Evolutionary conservation across 1,284 basidiomycete species (phyloP), one percentile per base, ranked within the genome.

Genomic region (Cutaneotrichosporon cyanovorans): DNA sequence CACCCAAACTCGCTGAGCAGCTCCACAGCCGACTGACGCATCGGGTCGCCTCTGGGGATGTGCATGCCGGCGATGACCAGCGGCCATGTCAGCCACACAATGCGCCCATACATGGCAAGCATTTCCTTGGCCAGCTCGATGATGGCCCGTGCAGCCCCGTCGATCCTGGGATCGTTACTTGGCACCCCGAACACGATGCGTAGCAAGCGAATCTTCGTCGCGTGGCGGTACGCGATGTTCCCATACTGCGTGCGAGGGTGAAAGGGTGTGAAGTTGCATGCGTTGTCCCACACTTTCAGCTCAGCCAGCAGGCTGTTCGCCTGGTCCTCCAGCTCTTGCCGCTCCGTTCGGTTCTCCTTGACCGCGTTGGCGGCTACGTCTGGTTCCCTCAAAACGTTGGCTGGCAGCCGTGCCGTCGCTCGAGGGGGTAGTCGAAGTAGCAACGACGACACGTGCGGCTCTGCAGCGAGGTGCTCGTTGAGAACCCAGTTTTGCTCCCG

Each of bases 1-100:
- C 35, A 64, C 63, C 60, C 62, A 45, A 68, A 69, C 20, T 63
- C 67, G 14, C 60, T 55, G 1, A 69, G 51, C 36, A 69, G 58
- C 33, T 59, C 57, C 3, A 64, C 47, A 6, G 62, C 59, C n/a
- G 60, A 55, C 19, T 47, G 50, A 10, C 66, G 52, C 10, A 57
- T 55, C 11, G 63, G 58, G 45, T 66, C 61, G 18, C 53, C 58
- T 28, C 55, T 54, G 7, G 59, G 58, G 16, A 69, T 63, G 45
- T 67, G 59, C 47, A 68, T 61, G 7, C 61, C 67, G 19, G 65
- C 64, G 25, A 68, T 65, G 18, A 69, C 41, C 23, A 68, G 61
- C 1, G 67, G 67, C 67, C 67, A 69, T 6, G 67, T 69, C 11
- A 69, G 42, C 65, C 65, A 67, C 3, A 60, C 60, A 38, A 68